Evolutionary conservation across 441 rosid genomes (phyloP).

Genomic region (Capsella rubella): DNA sequence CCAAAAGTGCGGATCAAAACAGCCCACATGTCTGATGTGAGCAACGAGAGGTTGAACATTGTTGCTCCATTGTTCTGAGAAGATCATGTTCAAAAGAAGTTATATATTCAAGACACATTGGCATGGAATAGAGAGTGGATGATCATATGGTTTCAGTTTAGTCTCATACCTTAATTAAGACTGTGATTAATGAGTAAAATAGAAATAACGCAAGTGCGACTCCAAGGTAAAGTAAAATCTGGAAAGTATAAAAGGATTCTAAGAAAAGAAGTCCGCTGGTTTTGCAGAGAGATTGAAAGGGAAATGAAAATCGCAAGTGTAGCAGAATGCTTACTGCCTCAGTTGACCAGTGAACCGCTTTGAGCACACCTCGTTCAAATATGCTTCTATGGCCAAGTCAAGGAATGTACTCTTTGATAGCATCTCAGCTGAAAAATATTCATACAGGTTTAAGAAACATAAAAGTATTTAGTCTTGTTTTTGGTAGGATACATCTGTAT

Average conservation of each 20-base stretch:
- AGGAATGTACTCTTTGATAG: slow-evolving; percentile 7
- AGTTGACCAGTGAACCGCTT: not conserved
- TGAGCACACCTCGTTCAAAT: not conserved
- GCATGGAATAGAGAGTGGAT: not conserved
- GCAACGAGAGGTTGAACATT: slow-evolving; percentile 84
- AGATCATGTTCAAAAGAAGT: not conserved
- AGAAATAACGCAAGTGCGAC: not conserved
- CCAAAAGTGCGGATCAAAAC: slow-evolving; percentile 80
- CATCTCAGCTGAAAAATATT: not conserved
- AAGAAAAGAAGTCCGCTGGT: not conserved
- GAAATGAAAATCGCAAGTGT: not conserved
- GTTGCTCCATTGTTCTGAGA: slow-evolving; percentile 75
- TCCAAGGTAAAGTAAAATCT: not conserved
- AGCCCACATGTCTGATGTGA: slow-evolving; percentile 95
- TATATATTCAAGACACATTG: not conserved
- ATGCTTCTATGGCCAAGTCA: not conserved
- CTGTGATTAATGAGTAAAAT: not conserved
- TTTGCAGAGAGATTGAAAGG: not conserved
- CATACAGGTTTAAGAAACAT: not conserved
- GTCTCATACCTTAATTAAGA: not conserved
- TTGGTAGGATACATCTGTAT: slow-evolving; percentile 88
- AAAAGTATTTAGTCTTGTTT: not conserved
- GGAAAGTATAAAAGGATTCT: not conserved
- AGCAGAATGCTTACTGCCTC: not conserved
- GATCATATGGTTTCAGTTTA: not conserved